Base-by-base conservation (phyloP, 2,329 filamentous ascomycete species). In the Aspergillus aculeatus region DNA sequence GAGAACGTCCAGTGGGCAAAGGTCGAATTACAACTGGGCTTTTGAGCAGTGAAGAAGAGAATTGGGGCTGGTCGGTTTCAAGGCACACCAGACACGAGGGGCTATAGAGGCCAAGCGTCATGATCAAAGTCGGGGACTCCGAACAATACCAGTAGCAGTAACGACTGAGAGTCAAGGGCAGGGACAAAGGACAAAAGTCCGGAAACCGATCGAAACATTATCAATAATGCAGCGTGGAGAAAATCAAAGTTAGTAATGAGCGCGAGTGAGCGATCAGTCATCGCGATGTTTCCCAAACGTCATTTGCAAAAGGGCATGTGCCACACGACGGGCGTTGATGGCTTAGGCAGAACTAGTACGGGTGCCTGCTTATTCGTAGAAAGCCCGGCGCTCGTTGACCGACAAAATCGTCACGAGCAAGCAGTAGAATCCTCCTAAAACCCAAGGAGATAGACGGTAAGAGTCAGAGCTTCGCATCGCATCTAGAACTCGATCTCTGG, bases 291-390 rank as follows among this genome's bases (percentile, higher is more conserved):
- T 23, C 11, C n/a, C 41, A 32, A 55, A 55, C 53, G 53, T 55
- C 53, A 55, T 55, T 44, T 55, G 19, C 21, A 47, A 29, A 29
- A 48, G 29, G 44, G 53, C 53, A 55, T 55, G 53, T 55, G 53
- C 53, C 53, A 44, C 53, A 44, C 38, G 24, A 54, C 10, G 53
- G 53, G 53, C 53, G n/a, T 53, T 23, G 53, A 55, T 31, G 53
- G 53, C 53, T 55, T 55, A 55, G 53, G 53, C 53, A 55, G 53
- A 55, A 55, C 53, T 55, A 55, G 53, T 19, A 55, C 47, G 53
- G 53, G 26, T 55, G 53, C 53, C 53, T 55, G 53, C 53, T 55
- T 55, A 55, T 35, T 35, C 32, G 32, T 16, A 35, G 32, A 16
- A 16, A 29, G 32, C 11, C 32, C 32, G 32, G 12, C 32, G 32